Conservation (phyloP, 1,284 basidiomycete species). For the Cutaneotrichosporon daszewskae region DNA sequence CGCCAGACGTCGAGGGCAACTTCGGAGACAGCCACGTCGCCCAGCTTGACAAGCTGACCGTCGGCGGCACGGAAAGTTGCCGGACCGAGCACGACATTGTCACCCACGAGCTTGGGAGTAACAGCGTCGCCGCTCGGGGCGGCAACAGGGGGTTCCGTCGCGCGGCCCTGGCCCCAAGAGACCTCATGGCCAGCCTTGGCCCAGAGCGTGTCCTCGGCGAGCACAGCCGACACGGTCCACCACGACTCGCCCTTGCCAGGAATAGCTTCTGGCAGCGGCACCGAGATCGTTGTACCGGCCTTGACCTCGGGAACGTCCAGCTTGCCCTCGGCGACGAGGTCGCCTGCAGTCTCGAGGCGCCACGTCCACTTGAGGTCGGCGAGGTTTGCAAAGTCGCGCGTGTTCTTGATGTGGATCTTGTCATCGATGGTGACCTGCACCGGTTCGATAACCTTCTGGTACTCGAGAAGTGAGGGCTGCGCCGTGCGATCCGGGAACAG, state of each 20-base stretch:
- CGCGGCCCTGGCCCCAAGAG: conserved; percentile 13
- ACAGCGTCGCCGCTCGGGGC: background rate
- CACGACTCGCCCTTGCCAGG: conserved; percentile 4
- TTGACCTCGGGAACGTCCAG: conserved; percentile 1
- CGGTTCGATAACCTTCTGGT: conserved; percentile 20
- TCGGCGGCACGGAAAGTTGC: conserved; percentile 10
- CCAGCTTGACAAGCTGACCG: conserved; percentile 12
- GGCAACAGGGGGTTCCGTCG: background rate
- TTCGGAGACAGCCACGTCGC: background rate
- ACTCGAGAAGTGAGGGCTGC: conserved; percentile 17
- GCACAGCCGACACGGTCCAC: conserved; percentile 5
- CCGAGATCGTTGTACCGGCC: background rate
- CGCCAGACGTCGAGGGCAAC: conserved; percentile 18
- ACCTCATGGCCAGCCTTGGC: conserved; percentile 17
- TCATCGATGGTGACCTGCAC: conserved; percentile 2
- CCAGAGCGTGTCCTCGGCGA: conserved; percentile 8
- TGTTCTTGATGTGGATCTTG: background rate
- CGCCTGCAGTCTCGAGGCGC: conserved; percentile 12
- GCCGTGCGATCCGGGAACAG: conserved; percentile 24
- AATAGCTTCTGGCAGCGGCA: conserved; percentile 1
- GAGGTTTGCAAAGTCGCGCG: background rate
- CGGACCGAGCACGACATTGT: conserved; percentile 8
- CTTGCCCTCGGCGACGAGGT: conserved; percentile 1
- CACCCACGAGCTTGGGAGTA: background rate
- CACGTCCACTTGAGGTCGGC: conserved; percentile 9